phyloP scores from a whole-genome alignment of 192 early-diverging fungal genomes.

The Nowakowskiella sp. region DNA sequence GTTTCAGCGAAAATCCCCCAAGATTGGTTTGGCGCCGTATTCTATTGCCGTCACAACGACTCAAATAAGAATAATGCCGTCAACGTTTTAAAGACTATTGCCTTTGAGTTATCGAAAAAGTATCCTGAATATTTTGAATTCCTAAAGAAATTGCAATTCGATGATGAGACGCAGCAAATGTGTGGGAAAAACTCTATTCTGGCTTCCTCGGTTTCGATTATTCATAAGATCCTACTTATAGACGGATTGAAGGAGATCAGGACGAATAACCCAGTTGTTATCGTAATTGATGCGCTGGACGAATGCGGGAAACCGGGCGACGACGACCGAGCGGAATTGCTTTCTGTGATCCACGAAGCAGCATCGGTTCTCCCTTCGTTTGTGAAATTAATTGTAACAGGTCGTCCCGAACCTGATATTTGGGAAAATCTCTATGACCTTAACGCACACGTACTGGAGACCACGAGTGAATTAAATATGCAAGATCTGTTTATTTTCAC shows the following conservation, averaged over 20 bases:
- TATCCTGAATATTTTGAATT: too few species aligned
- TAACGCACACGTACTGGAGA: constrained; percentile 4
- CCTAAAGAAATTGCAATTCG: background rate
- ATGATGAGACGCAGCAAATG: background rate
- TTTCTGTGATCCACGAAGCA: constrained; percentile 6
- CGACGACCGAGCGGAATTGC: background rate
- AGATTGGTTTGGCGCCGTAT: too few species aligned
- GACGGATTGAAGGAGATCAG: background rate
- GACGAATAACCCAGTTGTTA: background rate
- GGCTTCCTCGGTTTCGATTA: background rate
- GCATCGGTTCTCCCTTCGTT: constrained; percentile 3
- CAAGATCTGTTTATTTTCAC: too few species aligned
- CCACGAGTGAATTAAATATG: too few species aligned
- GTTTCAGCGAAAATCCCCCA: background rate
- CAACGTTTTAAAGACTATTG: too few species aligned
- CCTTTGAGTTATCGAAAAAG: too few species aligned
- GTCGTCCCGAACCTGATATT: constrained; percentile 17
- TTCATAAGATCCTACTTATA: background rate
- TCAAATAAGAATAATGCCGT: too few species aligned
- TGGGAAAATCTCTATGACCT: constrained; percentile 1
- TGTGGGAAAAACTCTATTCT: background rate
- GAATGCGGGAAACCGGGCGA: constrained; percentile 7
- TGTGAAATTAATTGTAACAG: constrained; percentile 12
- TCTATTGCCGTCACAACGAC: too few species aligned
- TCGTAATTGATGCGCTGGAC: constrained; percentile 20